A percentile compares a stretch with the other conserved stretches of the same genome.
These are phyloP conservation scores for Penicillium sp. DNA, from an alignment of 2,329 filamentous ascomycete species.

Conservation along the genomic window DNA sequence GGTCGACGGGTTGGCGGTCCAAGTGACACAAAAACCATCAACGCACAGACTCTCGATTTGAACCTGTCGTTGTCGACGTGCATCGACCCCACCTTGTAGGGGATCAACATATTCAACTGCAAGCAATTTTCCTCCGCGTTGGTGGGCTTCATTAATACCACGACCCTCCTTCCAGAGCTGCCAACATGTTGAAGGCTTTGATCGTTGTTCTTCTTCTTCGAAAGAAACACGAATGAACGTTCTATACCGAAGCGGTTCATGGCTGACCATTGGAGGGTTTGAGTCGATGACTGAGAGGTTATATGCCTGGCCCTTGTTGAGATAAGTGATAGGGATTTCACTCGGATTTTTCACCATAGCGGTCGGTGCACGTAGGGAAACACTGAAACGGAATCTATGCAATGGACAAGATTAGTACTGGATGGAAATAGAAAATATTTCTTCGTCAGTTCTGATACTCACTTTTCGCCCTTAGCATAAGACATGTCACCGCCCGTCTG, in stretches of 20 bases:
- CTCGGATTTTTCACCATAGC: conserved; percentile 86
- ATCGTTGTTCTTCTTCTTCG: conserved; percentile 89
- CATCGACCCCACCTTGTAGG: conserved; percentile 54
- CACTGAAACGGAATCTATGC: conserved; percentile 78
- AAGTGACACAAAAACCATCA: conserved; percentile 88
- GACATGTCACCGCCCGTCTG: conserved; percentile 23
- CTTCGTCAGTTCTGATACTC: conserved; percentile 32
- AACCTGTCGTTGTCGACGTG: conserved; percentile 60
- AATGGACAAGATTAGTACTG: conserved; percentile 16
- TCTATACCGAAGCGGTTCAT: conserved; percentile 69
- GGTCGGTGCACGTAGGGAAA: conserved; percentile 87
- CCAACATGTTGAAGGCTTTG: conserved; percentile 80
- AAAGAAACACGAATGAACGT: conserved; percentile 96
- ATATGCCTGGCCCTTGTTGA: conserved; percentile 97
- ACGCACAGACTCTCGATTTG: conserved; percentile 78
- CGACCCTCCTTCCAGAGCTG: conserved; percentile 94
- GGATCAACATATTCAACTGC: conserved; percentile 89
- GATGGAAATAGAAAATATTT: background rate
- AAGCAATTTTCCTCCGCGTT: conserved; percentile 85
- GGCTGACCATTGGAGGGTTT: conserved; percentile 57
- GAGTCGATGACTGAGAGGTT: conserved; percentile 82
- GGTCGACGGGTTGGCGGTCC: conserved; percentile 68
- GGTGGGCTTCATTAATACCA: conserved; percentile 92
- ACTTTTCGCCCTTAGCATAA: conserved; percentile 54
- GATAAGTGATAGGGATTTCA: conserved; percentile 94